Base-by-base conservation (phyloP, 2,329 filamentous ascomycete species). In the Verticillium tricorpus region DNA sequence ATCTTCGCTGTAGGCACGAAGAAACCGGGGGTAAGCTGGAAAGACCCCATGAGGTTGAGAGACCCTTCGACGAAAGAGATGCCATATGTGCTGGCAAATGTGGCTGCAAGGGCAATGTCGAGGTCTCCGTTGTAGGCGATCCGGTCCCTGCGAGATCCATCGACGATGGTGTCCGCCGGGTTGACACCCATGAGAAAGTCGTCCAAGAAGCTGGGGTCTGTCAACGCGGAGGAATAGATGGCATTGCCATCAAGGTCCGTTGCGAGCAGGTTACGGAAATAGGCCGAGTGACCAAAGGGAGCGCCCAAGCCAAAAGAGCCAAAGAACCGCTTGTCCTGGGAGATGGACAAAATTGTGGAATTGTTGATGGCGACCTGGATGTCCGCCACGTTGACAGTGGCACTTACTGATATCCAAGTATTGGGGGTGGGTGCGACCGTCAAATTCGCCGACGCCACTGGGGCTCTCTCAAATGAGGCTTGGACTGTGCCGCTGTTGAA, bases 181-280 rank as follows among this genome's bases (percentile, higher is more conserved):
- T 76, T 77, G 12, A 69, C 67, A 7, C 73, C 74, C 56, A 75
- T 68, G 7, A 75, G 65, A 58, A 76, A 77, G 61, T 76, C 72
- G 5, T 65, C 6, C 22, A 76, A 62, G 54, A 70, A 70, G 4
- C 62, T 60, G 2, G 57, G 60, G n/a, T 74, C 66, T 0, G 65
- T 75, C 28, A 75, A 63, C 5, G 67, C 56, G 7, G 68, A 65
- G 5, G 64, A 63, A 59, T 73, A 73, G 2, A 69, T 67, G 17
- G 60, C 12, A 1, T 64, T 57, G 15, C 67, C 67, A 0, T 60
- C 54, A 22, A 57, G 37, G 5, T 50, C 60, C 0, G 50, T 57
- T 39, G 60, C 61, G 9, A 60, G 54, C 2, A 72, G 60, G 35
- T 73, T 66, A 8, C 61, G 65, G 62, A 71, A 73, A 28, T 68